Evolutionary conservation across 2,329 filamentous ascomycete species (phyloP).

Genomic region (Pseudogymnoascus sp.): DNA sequence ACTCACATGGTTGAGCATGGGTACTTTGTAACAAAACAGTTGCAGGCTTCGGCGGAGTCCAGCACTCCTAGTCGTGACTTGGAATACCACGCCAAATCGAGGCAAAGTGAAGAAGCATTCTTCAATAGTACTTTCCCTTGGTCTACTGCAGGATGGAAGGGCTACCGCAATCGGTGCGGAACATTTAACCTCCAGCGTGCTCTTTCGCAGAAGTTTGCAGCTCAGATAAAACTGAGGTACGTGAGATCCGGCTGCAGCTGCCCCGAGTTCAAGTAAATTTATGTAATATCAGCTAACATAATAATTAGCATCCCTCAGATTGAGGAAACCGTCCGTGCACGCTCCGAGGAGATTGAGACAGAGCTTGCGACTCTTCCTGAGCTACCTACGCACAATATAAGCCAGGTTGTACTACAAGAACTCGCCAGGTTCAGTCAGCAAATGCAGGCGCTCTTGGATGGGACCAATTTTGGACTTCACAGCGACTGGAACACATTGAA

Average conservation of each 20-base stretch:
- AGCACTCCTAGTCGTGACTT: slow-evolving; percentile 15
- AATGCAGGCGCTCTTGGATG: slow-evolving; percentile 47
- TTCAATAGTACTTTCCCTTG: slow-evolving; percentile 41
- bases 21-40: slow-evolving; percentile 70
- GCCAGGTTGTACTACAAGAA: slow-evolving; percentile 55
- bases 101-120: slow-evolving; percentile 41
- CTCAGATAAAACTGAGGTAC: slow-evolving; percentile 35
- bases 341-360: slow-evolving; percentile 44
- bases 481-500: slow-evolving; percentile 30
- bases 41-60: slow-evolving; percentile 35
- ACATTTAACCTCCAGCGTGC: slow-evolving; percentile 41
- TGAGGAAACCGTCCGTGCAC: slow-evolving; percentile 20
- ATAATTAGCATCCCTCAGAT: slow-evolving; percentile 34
- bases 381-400: slow-evolving; percentile 55
- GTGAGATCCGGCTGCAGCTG: neutral
- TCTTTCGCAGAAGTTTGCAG: slow-evolving; percentile 41
- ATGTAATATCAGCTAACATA: slow-evolving; percentile 14
- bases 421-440: slow-evolving; percentile 49
- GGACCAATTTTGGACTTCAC: slow-evolving; percentile 42
- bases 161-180: slow-evolving; percentile 41
- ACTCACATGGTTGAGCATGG: slow-evolving; percentile 59
- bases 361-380: slow-evolving; percentile 57
- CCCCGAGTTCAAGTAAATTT: neutral
- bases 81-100: slow-evolving; percentile 40
- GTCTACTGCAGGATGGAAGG: slow-evolving; percentile 31